Evolutionary conservation across 2,329 filamentous ascomycete genomes (phyloP).

Genomic region (Graphiopsis chlorocephala): DNA sequence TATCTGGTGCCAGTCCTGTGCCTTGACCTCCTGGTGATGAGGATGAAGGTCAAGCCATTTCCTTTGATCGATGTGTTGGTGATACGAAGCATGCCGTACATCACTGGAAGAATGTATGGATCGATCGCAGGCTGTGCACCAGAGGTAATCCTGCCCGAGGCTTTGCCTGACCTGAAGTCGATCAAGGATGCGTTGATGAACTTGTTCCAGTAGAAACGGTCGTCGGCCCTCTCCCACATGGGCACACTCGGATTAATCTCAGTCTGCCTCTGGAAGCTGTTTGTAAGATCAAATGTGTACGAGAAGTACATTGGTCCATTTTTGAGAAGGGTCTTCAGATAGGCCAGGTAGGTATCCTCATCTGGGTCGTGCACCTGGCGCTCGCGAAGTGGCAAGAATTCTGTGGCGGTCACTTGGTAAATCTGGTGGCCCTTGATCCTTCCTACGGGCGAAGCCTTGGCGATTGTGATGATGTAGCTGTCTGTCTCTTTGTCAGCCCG

Average conservation of each 20-base stretch:
- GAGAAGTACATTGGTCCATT: conserved; percentile 95
- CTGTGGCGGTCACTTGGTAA: conserved; percentile 86
- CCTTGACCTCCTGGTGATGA: conserved; percentile 86
- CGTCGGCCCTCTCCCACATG: conserved; percentile 88
- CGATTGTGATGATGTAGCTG: conserved; percentile 96
- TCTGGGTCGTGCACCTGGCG: conserved; percentile 86
- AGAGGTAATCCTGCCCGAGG: conserved; percentile 58
- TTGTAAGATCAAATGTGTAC: conserved; percentile 94
- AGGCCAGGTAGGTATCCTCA: conserved; percentile 82
- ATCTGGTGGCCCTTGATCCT: conserved; percentile 93
- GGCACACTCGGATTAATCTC: conserved; percentile 69
- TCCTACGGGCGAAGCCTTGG: conserved; percentile 86
- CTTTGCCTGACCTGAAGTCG: conserved; percentile 69
- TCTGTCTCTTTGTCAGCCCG: conserved; percentile 52
- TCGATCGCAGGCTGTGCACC: conserved; percentile 75
- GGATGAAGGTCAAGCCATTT: conserved; percentile 75
- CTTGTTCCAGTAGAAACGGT: conserved; percentile 98
- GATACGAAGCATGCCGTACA: conserved; percentile 95
- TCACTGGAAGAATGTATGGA: conserved; percentile 90
- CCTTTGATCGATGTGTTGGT: conserved; percentile 81
- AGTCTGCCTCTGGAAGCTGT: conserved; percentile 91
- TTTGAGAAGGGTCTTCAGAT: conserved; percentile 79
- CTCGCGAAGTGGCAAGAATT: conserved; percentile 91
- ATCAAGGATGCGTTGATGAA: conserved; percentile 90
- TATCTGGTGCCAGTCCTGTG: conserved; percentile 89